These are phyloP conservation scores for Lactarius trivialis DNA, from an alignment of 768 basidiomycete species.

Conservation along the genomic window DNA sequence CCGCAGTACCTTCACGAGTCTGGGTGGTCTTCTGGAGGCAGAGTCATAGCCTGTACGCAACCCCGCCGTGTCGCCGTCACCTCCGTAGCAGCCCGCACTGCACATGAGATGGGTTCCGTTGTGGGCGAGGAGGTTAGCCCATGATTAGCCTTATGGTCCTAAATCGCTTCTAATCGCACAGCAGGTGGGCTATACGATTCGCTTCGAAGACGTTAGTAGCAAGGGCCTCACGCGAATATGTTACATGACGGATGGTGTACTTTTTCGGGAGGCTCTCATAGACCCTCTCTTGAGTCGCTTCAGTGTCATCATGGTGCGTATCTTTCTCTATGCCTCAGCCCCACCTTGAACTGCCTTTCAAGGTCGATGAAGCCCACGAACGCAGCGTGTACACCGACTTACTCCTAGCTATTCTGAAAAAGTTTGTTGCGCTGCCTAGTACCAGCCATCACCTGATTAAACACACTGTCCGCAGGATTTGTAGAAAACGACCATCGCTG, in stretches of 20 bases:
- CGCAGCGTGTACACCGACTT: conserved; percentile 94
- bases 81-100: conserved; percentile 85
- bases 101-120: conserved; percentile 82
- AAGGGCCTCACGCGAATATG: conserved; percentile 83
- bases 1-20: conserved; percentile 93
- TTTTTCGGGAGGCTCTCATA: conserved; percentile 88
- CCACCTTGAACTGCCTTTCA: background rate
- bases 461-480: conserved; percentile 51
- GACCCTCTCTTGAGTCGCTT: conserved; percentile 90
- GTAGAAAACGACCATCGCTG: conserved; percentile 82
- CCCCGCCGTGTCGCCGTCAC: conserved; percentile 92
- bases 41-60: conserved; percentile 88
- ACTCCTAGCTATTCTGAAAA: conserved; percentile 85
- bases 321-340: background rate
- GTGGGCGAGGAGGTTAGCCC: conserved; percentile 77
- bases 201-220: conserved; percentile 89
- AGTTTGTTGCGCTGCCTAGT: conserved; percentile 40
- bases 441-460: background rate
- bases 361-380: conserved; percentile 99
- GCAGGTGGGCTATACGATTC: conserved; percentile 95
- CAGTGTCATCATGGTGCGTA: conserved; percentile 86
- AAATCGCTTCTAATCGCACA: conserved; percentile 76
- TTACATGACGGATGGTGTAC: conserved; percentile 98
- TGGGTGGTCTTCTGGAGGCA: conserved; percentile 83
- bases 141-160: conserved; percentile 77